These are phyloP conservation scores for Leccinum disarticulatum DNA, from an alignment of 768 basidiomycete genomes.

Conservation along the genomic window DNA sequence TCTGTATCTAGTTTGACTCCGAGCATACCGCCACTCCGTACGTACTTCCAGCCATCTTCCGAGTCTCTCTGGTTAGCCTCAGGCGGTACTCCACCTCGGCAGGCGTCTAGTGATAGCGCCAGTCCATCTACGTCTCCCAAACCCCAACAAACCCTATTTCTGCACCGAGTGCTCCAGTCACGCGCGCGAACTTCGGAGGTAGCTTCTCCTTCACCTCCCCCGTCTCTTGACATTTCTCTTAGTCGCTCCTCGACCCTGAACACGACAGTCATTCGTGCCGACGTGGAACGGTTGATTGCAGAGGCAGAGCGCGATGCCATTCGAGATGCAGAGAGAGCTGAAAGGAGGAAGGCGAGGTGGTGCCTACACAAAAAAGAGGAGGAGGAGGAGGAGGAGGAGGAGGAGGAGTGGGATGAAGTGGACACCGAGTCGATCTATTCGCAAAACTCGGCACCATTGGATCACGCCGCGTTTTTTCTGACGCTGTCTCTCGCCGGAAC, in stretches of 20 bases:
- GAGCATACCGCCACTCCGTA: slow-evolving; percentile 9
- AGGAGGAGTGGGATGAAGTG: slow-evolving; percentile 1
- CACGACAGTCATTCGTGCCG: background rate
- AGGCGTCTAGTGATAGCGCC: background rate
- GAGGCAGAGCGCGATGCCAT: slow-evolving; percentile 17
- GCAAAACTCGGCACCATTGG: slow-evolving; percentile 22
- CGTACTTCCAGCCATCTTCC: background rate
- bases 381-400: background rate
- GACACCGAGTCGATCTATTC: slow-evolving; percentile 25
- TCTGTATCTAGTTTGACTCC: background rate
- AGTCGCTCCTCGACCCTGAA: slow-evolving; percentile 11
- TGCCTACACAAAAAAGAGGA: background rate
- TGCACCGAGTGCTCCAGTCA: slow-evolving; percentile 22
- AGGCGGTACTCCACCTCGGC: background rate
- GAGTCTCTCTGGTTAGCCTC: background rate
- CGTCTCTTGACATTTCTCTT: slow-evolving; percentile 3
- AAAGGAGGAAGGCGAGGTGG: background rate
- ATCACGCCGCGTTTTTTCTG: slow-evolving; percentile 12
- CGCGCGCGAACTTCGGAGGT: slow-evolving; percentile 20
- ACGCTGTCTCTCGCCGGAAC: slow-evolving; percentile 2
- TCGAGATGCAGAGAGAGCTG: slow-evolving; percentile 11
- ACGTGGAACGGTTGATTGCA: slow-evolving; percentile 16
- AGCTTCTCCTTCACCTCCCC: background rate
- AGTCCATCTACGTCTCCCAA: background rate
- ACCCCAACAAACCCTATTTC: slow-evolving; percentile 10